Conservation (phyloP, 2,329 filamentous ascomycete species). For the Orbilia brochopaga region DNA sequence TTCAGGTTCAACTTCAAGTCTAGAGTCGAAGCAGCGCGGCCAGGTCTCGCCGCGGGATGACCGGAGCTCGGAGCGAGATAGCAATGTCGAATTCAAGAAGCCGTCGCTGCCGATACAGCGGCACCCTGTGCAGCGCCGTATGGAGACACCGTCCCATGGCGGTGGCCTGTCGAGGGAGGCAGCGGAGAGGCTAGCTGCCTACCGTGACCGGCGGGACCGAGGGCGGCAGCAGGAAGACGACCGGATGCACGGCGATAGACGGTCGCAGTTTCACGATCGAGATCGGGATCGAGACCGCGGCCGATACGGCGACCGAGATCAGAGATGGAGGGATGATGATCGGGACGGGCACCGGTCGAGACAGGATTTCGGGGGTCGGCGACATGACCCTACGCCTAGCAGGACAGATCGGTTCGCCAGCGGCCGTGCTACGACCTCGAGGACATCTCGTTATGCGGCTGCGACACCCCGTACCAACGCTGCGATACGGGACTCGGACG, state of each 20-base stretch:
- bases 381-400: constrained; percentile 54
- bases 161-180: constrained; percentile 54
- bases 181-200: constrained; percentile 53
- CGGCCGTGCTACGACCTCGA: constrained; percentile 53
- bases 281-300: constrained; percentile 41
- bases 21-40: constrained; percentile 37
- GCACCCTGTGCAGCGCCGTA: constrained; percentile 54
- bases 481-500: constrained; percentile 53
- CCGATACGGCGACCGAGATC: constrained; percentile 37
- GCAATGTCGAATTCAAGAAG: constrained; percentile 55
- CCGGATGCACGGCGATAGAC: constrained; percentile 20
- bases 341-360: constrained; percentile 49
- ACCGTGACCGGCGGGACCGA: constrained; percentile 52
- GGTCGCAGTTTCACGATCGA: constrained; percentile 28
- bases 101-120: constrained; percentile 53
- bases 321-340: constrained; percentile 36
- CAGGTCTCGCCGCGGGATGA: constrained; percentile 31
- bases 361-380: constrained; percentile 49
- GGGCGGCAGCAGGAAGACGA: constrained; percentile 31
- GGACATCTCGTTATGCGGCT: constrained; percentile 51
- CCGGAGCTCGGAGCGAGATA: constrained; percentile 30
- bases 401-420: constrained; percentile 53
- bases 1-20: constrained; percentile 48
- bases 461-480: constrained; percentile 54
- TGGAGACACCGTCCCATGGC: constrained; percentile 55